Percentiles rank a stretch among this genome's conserved stretches.
phyloP scores from a whole-genome alignment of 768 basidiomycete genomes.

The Serendipita sp. region DNA sequence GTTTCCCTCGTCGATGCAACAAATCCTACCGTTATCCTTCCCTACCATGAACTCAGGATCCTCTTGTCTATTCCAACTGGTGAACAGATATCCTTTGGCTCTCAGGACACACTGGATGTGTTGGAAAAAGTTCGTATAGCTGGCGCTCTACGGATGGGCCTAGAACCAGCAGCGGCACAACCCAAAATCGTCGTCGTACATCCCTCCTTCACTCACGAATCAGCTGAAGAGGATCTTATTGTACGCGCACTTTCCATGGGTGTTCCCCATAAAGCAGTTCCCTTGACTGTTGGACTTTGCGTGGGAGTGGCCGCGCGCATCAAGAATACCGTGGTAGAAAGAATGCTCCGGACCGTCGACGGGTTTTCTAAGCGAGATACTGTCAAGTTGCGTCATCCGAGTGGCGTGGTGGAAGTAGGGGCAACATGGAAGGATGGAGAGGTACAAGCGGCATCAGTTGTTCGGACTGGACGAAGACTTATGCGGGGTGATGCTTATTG shows the following conservation, averaged over 20 bases:
- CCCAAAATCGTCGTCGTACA: conserved; percentile 52
- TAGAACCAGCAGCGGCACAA: conserved; percentile 52
- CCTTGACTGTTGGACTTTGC: conserved; percentile 57
- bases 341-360: conserved; percentile 23
- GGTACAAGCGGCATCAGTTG: conserved; percentile 34
- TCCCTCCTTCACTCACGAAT: conserved; percentile 15
- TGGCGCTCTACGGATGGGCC: conserved; percentile 44
- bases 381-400: conserved; percentile 44
- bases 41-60: conserved; percentile 26
- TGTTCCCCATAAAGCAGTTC: conserved; percentile 50
- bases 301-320: conserved; percentile 47
- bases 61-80: conserved; percentile 20
- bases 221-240: conserved; percentile 28
- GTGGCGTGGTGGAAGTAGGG: conserved; percentile 53
- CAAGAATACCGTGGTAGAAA: conserved; percentile 38
- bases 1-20: conserved; percentile 56
- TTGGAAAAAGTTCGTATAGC: conserved; percentile 40
- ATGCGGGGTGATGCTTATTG: conserved; percentile 61
- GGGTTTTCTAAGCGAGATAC: conserved; percentile 16
- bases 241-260: conserved; percentile 57
- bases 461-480: conserved; percentile 50
- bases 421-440: conserved; percentile 38
- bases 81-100: conserved; percentile 14
- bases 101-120: conserved; percentile 14
- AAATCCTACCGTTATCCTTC: conserved; percentile 56